Percentiles rank a stretch among this genome's conserved stretches.
Evolutionary conservation across 345 rosid species (phyloP).

Genomic region (Linum trigynum): DNA sequence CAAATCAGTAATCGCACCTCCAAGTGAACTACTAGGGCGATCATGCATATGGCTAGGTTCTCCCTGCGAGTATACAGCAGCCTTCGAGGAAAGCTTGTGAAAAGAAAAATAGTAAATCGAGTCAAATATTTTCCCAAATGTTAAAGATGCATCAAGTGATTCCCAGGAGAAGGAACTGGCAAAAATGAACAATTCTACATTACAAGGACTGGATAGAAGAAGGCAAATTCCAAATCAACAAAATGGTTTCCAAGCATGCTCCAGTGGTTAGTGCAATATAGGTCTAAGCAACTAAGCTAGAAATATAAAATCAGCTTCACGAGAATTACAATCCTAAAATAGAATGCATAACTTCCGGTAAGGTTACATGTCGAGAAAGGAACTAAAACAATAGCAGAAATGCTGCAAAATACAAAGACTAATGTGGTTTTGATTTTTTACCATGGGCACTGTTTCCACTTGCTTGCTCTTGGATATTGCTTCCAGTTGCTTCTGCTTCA

Average conservation of each 20-base stretch:
- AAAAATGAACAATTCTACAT: neutral
- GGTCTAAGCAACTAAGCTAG: no score
- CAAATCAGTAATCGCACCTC: constrained; percentile 35
- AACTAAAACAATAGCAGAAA: neutral
- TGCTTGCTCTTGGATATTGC: constrained; percentile 8
- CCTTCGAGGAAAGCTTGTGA: constrained; percentile 19
- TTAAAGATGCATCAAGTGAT: constrained; percentile 12
- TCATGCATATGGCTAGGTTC: constrained; percentile 23
- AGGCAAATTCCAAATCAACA: neutral
- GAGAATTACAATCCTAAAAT: neutral
- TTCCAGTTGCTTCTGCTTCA: neutral
- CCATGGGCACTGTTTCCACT: constrained; percentile 18
- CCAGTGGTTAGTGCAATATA: no score
- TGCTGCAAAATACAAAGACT: neutral
- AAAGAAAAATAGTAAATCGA: neutral
- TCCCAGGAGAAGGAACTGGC: neutral
- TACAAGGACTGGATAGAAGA: neutral
- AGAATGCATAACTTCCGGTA: neutral
- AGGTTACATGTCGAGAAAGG: neutral
- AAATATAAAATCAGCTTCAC: neutral
- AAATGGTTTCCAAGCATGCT: no score
- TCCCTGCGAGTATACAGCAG: constrained; percentile 19
- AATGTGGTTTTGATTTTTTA: constrained; percentile 8
- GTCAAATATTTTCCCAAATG: constrained; percentile 15
- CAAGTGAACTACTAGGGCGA: constrained; percentile 18